These are phyloP conservation scores for Wickerhamiella allomyrinae DNA, from an alignment of 805 yeast genomes.

Conservation along the genomic window DNA sequence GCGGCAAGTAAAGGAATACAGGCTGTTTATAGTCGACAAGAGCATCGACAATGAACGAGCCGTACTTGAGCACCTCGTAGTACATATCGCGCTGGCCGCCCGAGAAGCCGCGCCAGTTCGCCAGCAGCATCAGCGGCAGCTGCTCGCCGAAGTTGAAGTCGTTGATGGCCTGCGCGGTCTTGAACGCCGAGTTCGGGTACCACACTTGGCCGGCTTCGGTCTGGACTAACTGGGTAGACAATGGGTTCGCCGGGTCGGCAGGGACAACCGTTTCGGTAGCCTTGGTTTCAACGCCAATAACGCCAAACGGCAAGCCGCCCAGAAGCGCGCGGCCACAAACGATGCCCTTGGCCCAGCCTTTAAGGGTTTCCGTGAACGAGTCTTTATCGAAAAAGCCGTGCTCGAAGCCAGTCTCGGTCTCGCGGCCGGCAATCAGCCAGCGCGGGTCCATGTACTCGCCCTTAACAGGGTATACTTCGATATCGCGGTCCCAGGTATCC, in stretches of 20 bases:
- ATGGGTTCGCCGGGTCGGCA: constrained; percentile 98
- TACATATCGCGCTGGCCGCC: constrained; percentile 99
- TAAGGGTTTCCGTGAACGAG: constrained; percentile 89
- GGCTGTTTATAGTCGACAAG: constrained; percentile 94
- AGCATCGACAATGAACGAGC: constrained; percentile 94
- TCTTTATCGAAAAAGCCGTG: constrained; percentile 81
- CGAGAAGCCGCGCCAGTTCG: constrained; percentile 99
- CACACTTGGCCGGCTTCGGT: constrained; percentile 99
- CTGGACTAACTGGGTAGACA: constrained; percentile 69
- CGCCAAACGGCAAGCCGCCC: constrained; percentile 98
- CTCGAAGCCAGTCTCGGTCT: constrained; percentile 58
- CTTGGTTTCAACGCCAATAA: constrained; percentile 89
- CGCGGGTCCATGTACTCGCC: constrained; percentile 78
- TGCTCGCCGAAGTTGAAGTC: constrained; percentile 98
- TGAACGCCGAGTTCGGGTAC: constrained; percentile 98
- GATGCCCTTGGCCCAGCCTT: constrained; percentile 98
- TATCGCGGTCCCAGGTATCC: constrained; percentile 89
- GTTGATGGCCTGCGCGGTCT: constrained; percentile 96
- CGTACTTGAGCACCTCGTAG: constrained; percentile 93
- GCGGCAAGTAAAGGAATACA: constrained; percentile 92
- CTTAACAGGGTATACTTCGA: constrained; percentile 63
- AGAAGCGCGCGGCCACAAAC: constrained; percentile 97
- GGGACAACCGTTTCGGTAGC: constrained; percentile 80
- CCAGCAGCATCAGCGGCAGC: constrained; percentile 90
- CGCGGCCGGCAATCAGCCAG: constrained; percentile 83